Conservation (phyloP, 176 grass and related monocot genomes). For the Hordeum vulgare region MorexV3_pseudomolecules_assembly NC_058521.1:28519940-28520439, state of each 20-base stretch:
- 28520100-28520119: not conserved
- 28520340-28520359: not conserved
- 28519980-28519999: not conserved
- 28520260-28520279: slow-evolving; percentile 3
- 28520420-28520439: slow-evolving; percentile 75
- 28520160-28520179: slow-evolving; percentile 29
- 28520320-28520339: not conserved
- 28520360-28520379: slow-evolving; percentile 2
- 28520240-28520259: not conserved
- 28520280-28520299: not conserved
- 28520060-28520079: slow-evolving; percentile 18
- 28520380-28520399: not conserved
- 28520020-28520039: not conserved
- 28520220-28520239: slow-evolving; percentile 33
- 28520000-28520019: slow-evolving; percentile 28
- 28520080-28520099: slow-evolving; percentile 8
- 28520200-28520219: slow-evolving; percentile 50
- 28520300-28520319: not conserved
- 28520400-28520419: slow-evolving; percentile 10
- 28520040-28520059: slow-evolving; percentile 13
- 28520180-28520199: slow-evolving; percentile 36
- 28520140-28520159: slow-evolving; percentile 37
- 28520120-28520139: not conserved
- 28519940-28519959: not conserved
- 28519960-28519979: not conserved